A percentile compares a stretch with the other conserved stretches of the same genome.
phyloP scores from a whole-genome alignment of 257 asterid genomes.

The Catharanthus roseus region DNA sequence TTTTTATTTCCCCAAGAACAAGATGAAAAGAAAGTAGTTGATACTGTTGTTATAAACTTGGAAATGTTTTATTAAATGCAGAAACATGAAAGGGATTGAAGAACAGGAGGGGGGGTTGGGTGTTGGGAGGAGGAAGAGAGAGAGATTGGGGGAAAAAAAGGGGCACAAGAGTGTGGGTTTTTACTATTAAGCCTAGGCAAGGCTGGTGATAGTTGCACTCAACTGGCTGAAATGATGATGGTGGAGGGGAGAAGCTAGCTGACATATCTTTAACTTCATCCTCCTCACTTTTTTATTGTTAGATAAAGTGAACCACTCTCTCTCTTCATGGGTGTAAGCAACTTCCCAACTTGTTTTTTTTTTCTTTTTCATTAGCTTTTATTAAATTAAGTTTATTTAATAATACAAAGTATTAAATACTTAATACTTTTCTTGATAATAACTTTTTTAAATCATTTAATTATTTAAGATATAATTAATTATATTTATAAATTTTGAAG shows the following conservation, averaged over 20 bases:
- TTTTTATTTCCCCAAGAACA: conserved; percentile 10
- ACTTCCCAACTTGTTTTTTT: not conserved
- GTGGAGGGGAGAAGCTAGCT: not conserved
- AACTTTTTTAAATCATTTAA: no score
- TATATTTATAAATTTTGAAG: no score
- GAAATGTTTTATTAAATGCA: conserved; percentile 48
- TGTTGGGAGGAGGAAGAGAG: not conserved
- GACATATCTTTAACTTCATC: conserved; percentile 2
- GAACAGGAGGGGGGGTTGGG: conserved; percentile 18
- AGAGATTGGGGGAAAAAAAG: no score
- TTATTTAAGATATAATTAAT: no score
- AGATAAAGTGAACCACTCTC: conserved; percentile 15
- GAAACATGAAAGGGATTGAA: conserved; percentile 46
- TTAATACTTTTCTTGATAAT: no score
- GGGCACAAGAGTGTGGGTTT: no score
- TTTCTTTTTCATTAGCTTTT: no score
- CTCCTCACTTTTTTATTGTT: not conserved
- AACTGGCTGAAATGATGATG: conserved; percentile 19
- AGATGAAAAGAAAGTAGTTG: conserved; percentile 27
- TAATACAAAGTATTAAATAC: no score
- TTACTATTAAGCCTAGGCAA: no score
- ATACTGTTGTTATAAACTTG: conserved; percentile 26
- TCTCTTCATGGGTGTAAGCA: not conserved
- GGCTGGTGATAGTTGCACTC: conserved; percentile 13
- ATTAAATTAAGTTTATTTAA: no score